Percentiles rank a stretch among this genome's conserved stretches.
Conservation (phyloP, 2,329 filamentous ascomycete genomes). For the Grosmannia serpens region DNA sequence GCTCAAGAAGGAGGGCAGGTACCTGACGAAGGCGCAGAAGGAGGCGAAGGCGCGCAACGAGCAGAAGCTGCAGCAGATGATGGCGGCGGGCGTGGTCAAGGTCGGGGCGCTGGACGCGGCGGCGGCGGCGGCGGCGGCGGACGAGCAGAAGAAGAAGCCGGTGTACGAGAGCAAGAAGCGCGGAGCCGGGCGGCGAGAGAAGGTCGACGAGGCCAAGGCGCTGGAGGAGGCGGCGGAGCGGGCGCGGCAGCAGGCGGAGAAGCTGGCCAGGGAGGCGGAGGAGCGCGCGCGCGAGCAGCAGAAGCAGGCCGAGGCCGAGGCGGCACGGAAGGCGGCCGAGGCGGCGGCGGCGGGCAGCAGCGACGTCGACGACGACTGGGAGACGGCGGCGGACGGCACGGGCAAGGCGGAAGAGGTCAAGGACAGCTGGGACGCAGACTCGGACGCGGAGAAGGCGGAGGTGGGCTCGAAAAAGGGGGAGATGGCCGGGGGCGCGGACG, state of each 20-base stretch:
- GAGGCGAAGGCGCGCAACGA: constrained; percentile 72
- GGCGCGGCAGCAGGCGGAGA: constrained; percentile 56
- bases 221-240: constrained; percentile 70
- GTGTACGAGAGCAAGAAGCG: constrained; percentile 62
- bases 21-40: constrained; percentile 74
- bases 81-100: constrained; percentile 58
- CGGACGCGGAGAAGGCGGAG: constrained; percentile 43
- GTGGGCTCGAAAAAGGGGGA: constrained; percentile 4
- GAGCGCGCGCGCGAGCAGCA: constrained; percentile 43
- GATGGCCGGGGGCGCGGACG: constrained; percentile 35
- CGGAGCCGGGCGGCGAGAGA: constrained; percentile 49
- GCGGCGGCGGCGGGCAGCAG: constrained; percentile 43
- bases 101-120: constrained; percentile 48
- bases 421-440: constrained; percentile 89
- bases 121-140: constrained; percentile 24
- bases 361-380: constrained; percentile 75
- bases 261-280: constrained; percentile 49
- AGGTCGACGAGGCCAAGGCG: constrained; percentile 66
- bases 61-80: constrained; percentile 73
- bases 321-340: constrained; percentile 35
- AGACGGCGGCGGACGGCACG: constrained; percentile 61
- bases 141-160: constrained; percentile 64
- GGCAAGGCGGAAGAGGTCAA: constrained; percentile 63
- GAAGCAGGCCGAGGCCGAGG: constrained; percentile 45
- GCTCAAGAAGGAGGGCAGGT: constrained; percentile 79